Percentiles rank a stretch among this genome's conserved stretches.
Conservation (phyloP, 1,139 yeast species). For the Kazachstania sp. region DNA sequence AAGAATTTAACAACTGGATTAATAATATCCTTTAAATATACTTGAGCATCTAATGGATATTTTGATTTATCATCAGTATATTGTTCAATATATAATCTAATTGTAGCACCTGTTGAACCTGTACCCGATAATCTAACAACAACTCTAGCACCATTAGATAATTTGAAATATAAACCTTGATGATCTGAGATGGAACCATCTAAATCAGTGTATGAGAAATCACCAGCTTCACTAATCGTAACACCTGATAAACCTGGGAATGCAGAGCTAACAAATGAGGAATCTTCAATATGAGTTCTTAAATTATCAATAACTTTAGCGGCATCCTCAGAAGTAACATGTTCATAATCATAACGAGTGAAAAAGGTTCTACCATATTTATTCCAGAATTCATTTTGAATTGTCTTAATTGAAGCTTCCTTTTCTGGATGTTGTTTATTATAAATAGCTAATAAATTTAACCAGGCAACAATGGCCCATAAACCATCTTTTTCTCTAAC, state of each 20-base stretch:
- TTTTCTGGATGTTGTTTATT: constrained; percentile 47
- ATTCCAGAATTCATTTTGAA: constrained; percentile 81
- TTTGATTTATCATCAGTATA: constrained; percentile 57
- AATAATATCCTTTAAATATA: constrained; percentile 58
- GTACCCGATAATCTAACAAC: constrained; percentile 94
- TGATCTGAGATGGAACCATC: constrained; percentile 88
- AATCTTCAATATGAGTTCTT: constrained; percentile 37
- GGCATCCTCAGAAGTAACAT: constrained; percentile 72
- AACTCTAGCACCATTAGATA: constrained; percentile 74
- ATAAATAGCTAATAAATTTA: constrained; percentile 82
- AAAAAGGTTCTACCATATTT: constrained; percentile 96
- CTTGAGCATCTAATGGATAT: constrained; percentile 52
- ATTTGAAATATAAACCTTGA: constrained; percentile 84
- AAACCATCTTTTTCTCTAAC: constrained; percentile 96
- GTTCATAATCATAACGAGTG: constrained; percentile 91
- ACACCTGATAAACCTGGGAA: constrained; percentile 33
- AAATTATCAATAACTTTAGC: constrained; percentile 54
- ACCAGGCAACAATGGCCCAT: constrained; percentile 98
- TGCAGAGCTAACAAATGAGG: constrained; percentile 39
- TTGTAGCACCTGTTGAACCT: constrained; percentile 97
- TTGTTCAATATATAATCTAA: constrained; percentile 83
- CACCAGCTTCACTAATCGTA: constrained; percentile 67
- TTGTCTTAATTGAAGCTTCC: constrained; percentile 62
- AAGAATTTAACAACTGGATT: constrained; percentile 56
- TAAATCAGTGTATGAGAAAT: constrained; percentile 86